Base-by-base conservation (phyloP, 208 protist species). In the Angomonas ambiguus region DNA sequence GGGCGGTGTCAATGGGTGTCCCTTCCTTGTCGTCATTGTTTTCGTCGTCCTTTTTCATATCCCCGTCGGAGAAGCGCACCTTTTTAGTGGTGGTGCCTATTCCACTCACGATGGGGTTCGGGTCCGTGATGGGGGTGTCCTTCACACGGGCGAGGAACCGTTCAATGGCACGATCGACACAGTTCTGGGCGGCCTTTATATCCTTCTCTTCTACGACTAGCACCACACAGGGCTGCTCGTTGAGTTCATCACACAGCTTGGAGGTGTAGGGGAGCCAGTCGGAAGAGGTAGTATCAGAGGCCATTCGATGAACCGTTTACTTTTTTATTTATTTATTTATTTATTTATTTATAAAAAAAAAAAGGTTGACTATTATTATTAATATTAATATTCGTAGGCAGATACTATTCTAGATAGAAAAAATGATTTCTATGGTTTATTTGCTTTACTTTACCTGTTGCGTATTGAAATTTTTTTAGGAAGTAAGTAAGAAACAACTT, bases 291-390 rank as follows among this genome's bases (percentile, higher is more conserved):
- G n/a, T n/a, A n/a, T n/a, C n/a, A n/a, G n/a, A n/a, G n/a, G n/a
- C n/a, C n/a, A n/a, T n/a, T n/a, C n/a, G n/a, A n/a, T n/a, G n/a
- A n/a, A n/a, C n/a, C n/a, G n/a, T n/a, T n/a, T n/a, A n/a, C n/a
- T n/a, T n/a, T n/a, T n/a, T n/a, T n/a, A n/a, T n/a, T n/a, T n/a
- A n/a, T n/a, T n/a, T n/a, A n/a, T n/a, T n/a, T n/a, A n/a, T n/a
- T n/a, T n/a, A n/a, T n/a, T n/a, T n/a, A 45, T 45, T n/a, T n/a
- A 45, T 45, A 45, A 45, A 45, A n/a, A 45, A 45, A 45, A 45
- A 45, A 45, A 45, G 38, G 38, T 16, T 45, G 38, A n/a, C n/a
- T n/a, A n/a, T n/a, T 48, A 18, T 48, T 48, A 18, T 48, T 48
- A 18, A 11, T 48, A 18, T 48, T 48, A 18, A n/a, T 48, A 18